Base-by-base conservation (phyloP, 1,284 basidiomycete genomes). In the Heterobasidion irregulare region DNA sequence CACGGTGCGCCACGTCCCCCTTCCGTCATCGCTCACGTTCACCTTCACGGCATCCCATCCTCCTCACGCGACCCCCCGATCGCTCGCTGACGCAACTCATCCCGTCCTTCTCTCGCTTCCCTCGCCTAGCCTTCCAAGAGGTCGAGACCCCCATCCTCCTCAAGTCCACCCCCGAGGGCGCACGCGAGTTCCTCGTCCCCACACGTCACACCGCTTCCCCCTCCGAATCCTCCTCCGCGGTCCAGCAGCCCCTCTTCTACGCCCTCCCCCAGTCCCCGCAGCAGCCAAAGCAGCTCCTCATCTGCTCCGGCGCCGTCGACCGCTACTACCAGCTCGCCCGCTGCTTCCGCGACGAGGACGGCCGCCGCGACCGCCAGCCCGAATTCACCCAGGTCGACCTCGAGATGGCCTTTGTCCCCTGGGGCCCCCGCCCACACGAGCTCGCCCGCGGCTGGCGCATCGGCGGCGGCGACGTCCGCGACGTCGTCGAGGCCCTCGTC, bases 371-470 rank as follows among this genome's bases (percentile, higher is more conserved):
- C 70, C 81, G 94, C 34, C 95, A 98, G 67, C 94, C 95, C 0
- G 95, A 98, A 70, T 98, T 98, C 70, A 98, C 95, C 18, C 94
- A 98, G 72, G 78, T 98, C 59, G 95, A 98, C 82, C 71, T 98
- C 60, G 95, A 98, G 73, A 95, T 98, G 91, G 92, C 89, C 2
- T 98, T 92, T 70, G 87, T 97, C 32, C 86, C 87, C 18, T 97
- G 94, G 81, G 82, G 83, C 4, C 56, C 61, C 13, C 58, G 57
- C 8, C 62, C 65, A 12, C 59, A 59, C 47, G 26, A 26, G 26
- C 61, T 57, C 48, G 41, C 64, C 16, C 63, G 77, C 56, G 61
- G 64, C 1, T 98, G 94, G 94, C 78, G 82, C 44, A 94, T 98
- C 52, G 92, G 93, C 32, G 93, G 90, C 10, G 66, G 66, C 33